A percentile compares a stretch with the other conserved stretches of the same genome.
These are phyloP conservation scores for Blastocystis sp. DNA, from an alignment of 352 stramenopile species.

Conservation along the genomic window DNA sequence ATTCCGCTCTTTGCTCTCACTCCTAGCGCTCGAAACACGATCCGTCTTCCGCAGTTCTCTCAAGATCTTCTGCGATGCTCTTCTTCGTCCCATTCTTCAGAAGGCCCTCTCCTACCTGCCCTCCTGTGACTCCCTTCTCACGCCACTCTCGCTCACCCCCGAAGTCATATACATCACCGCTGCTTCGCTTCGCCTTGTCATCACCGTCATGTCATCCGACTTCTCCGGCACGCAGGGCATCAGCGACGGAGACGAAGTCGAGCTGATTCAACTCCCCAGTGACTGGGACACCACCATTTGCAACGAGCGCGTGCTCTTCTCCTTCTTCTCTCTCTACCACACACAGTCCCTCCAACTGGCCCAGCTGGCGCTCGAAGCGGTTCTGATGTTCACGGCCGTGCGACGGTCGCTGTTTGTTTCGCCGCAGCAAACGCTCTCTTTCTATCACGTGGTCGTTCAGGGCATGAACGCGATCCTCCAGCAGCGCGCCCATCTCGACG, in stretches of 20 bases:
- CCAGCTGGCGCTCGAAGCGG: background rate
- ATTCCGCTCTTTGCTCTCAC: background rate
- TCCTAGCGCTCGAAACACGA: conserved; percentile 14
- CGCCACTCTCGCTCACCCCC: conserved; percentile 11
- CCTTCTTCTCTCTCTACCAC: background rate
- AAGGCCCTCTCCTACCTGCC: conserved; percentile 15
- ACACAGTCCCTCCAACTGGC: background rate
- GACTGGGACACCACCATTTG: conserved; percentile 7
- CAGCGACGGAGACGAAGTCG: background rate
- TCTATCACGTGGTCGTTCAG: background rate
- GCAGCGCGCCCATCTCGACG: background rate
- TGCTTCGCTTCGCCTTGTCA: conserved; percentile 13
- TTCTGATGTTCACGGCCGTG: conserved; percentile 15
- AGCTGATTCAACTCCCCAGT: conserved; percentile 18
- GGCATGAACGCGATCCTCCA: background rate
- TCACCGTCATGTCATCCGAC: conserved; percentile 10
- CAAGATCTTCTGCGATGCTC: conserved; percentile 18
- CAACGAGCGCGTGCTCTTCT: background rate
- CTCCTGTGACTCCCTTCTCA: background rate
- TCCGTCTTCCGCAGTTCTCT: background rate
- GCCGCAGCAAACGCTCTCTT: background rate
- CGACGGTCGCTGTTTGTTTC: conserved; percentile 50
- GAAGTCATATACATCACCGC: conserved; percentile 4
- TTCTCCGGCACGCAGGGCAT: background rate
- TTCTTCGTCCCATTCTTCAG: conserved; percentile 17